Evolutionary conservation across 2,329 filamentous ascomycete genomes (phyloP).

Genomic region (Talaromyces sp.): DNA sequence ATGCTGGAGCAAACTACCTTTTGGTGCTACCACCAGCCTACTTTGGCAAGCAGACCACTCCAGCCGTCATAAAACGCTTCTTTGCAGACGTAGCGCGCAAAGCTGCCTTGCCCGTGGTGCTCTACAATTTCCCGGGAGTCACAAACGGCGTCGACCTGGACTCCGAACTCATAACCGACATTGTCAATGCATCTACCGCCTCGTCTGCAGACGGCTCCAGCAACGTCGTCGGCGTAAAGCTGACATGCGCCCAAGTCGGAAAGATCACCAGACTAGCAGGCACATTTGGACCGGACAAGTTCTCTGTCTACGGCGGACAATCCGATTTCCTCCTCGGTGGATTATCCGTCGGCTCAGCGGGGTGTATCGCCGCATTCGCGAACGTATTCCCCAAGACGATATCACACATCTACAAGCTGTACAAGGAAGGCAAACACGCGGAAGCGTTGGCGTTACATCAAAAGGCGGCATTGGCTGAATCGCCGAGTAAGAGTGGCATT

Average conservation of each 20-base stretch:
- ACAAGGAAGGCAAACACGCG: slow-evolving; percentile 53
- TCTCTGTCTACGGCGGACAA: slow-evolving; percentile 69
- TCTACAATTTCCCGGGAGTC: slow-evolving; percentile 68
- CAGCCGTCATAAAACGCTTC: slow-evolving; percentile 57
- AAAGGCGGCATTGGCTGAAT: slow-evolving; percentile 63
- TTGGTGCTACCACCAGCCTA: slow-evolving; percentile 63
- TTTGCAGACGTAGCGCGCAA: slow-evolving; percentile 56
- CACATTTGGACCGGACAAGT: slow-evolving; percentile 53
- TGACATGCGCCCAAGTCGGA: slow-evolving; percentile 62
- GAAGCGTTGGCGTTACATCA: slow-evolving; percentile 61
- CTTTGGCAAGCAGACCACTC: slow-evolving; percentile 61
- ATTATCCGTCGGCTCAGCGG: slow-evolving; percentile 51
- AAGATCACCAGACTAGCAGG: slow-evolving; percentile 58
- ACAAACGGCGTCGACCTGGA: slow-evolving; percentile 67
- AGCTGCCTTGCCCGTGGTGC: slow-evolving; percentile 56
- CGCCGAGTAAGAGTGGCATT: slow-evolving; percentile 63
- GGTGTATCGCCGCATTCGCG: slow-evolving; percentile 57
- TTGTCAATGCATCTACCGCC: slow-evolving; percentile 47
- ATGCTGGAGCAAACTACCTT: slow-evolving; percentile 60
- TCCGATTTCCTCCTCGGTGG: slow-evolving; percentile 65
- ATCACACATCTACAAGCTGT: slow-evolving; percentile 60
- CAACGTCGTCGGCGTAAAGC: slow-evolving; percentile 63
- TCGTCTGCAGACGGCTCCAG: slow-evolving; percentile 25
- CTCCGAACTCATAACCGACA: slow-evolving; percentile 56
- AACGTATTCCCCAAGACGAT: slow-evolving; percentile 58